Percentiles rank a stretch among this genome's conserved stretches.
Evolutionary conservation across 305 asterid species (phyloP).

Genomic region (Stenogyne calaminthoides): DNA sequence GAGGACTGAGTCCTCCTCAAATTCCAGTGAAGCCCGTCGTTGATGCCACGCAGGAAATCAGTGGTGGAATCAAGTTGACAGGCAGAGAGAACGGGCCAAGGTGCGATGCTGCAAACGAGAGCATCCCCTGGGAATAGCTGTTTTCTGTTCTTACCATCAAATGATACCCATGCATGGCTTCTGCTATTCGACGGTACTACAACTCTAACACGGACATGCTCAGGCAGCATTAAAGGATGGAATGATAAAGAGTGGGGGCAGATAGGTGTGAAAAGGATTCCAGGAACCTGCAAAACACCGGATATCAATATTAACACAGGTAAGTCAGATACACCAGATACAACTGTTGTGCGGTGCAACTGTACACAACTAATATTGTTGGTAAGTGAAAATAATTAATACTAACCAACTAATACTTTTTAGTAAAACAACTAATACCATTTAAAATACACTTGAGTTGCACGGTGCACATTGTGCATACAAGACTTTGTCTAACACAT

Average conservation of each 20-base stretch:
- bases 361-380: no score
- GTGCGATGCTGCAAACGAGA: constrained; percentile 93
- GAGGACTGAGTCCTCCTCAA: constrained; percentile 85
- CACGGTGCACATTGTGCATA: no score
- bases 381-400: no score
- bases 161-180: constrained; percentile 96
- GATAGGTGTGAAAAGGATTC: constrained; percentile 88
- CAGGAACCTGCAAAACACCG: constrained; percentile 67
- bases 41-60: constrained; percentile 86
- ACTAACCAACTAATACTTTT: no score
- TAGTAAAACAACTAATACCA: no score
- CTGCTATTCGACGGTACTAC: constrained; percentile 88
- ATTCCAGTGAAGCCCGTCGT: constrained; percentile 97
- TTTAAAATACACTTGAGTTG: no score
- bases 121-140: constrained; percentile 87
- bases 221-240: constrained; percentile 89
- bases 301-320: neutral
- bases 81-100: constrained; percentile 98
- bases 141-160: constrained; percentile 90
- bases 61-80: constrained; percentile 79
- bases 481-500: no score
- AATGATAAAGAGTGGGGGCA: constrained; percentile 96
- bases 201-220: constrained; percentile 75
- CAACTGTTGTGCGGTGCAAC: no score
- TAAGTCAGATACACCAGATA: no score